Base-by-base conservation (phyloP, 148 eudicot species). In the Polygonum maritimum region DNA sequence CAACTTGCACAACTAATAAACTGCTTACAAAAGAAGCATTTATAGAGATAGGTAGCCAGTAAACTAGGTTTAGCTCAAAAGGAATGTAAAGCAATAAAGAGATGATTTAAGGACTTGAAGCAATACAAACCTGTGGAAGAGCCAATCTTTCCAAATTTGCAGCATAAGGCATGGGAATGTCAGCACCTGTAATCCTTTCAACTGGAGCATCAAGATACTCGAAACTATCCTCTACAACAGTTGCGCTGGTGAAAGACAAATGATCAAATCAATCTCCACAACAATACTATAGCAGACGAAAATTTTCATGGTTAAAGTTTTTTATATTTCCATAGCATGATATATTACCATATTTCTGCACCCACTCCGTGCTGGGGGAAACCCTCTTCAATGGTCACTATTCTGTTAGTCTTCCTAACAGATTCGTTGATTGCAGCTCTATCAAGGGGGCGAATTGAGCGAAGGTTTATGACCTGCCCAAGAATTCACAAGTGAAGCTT, bases 291-390 rank as follows among this genome's bases (percentile, higher is more conserved):
- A 26, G 67, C 10, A 18, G 69, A 26, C 2, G 40, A 12, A 31
- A 9, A 63, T 31, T 57, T 3, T 31, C 69, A 63, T 10, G 40
- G 21, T 36, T 14, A 36, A 41, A 38, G 15, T 1, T 67, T 67
- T 41, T 15, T 8, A 67, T 26, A 67, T 15, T 67, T 13, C 71
- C 38, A 15, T 15, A 35, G 44, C 71, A 67, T 16, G 44, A 14
- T 67, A 67, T 31, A 62, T 35, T 47, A 93, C 98, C 98, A 87
- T 80, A 93, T 91, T 89, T 93, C 98, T 57, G 98, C 98, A 10
- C 98, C 94, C 74, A 94, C 97, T 76, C 98, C 97, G 81, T 94
- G 98, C 58, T 94, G 95, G 19, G 97, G 94, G 73, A 91, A 87
- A 18, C 98, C 98, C 81, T 94, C 97, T 82, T 94, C 98, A 40